Percentiles rank a stretch among this genome's conserved stretches.
Conservation (phyloP, 1,284 basidiomycete genomes). For the Ceratobasidium sp. region DNA sequence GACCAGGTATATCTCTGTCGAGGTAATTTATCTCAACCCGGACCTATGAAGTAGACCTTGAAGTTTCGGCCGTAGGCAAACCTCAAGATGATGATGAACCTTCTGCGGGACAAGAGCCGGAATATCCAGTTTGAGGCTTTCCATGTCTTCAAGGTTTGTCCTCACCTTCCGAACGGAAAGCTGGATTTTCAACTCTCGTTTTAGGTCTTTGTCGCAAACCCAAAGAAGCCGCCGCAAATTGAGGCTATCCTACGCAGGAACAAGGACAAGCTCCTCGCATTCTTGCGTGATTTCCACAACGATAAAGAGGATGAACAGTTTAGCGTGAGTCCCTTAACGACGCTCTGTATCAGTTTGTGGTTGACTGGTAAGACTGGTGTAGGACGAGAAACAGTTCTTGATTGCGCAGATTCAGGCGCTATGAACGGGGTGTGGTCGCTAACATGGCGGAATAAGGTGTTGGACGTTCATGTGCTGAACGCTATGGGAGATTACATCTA, state of each 20-base stretch:
- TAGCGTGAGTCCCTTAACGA: conserved; percentile 63
- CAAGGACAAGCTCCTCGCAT: conserved; percentile 90
- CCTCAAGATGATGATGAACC: conserved; percentile 99
- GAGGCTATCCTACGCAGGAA: conserved; percentile 92
- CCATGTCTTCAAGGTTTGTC: conserved; percentile 96
- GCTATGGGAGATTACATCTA: neutral
- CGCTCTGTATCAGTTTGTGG: conserved; percentile 33
- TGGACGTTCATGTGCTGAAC: neutral
- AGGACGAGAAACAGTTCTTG: conserved; percentile 97
- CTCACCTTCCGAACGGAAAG: neutral
- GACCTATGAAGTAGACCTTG: conserved; percentile 61
- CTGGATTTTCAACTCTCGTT: neutral
- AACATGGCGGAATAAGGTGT: neutral
- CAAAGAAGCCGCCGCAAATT: conserved; percentile 97
- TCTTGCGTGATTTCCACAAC: conserved; percentile 95
- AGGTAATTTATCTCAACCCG: conserved; percentile 58
- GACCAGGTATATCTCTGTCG: conserved; percentile 95
- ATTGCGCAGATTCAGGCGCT: conserved; percentile 88
- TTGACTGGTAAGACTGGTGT: conserved; percentile 26
- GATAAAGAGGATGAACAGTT: conserved; percentile 99
- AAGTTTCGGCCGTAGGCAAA: conserved; percentile 68
- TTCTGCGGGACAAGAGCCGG: conserved; percentile 95
- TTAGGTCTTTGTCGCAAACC: conserved; percentile 98
- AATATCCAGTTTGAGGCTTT: conserved; percentile 99
- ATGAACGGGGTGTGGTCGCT: conserved; percentile 55